Evolutionary conservation across 768 basidiomycete species (phyloP).

Genomic region (Pulveroboletus ravenelii): DNA sequence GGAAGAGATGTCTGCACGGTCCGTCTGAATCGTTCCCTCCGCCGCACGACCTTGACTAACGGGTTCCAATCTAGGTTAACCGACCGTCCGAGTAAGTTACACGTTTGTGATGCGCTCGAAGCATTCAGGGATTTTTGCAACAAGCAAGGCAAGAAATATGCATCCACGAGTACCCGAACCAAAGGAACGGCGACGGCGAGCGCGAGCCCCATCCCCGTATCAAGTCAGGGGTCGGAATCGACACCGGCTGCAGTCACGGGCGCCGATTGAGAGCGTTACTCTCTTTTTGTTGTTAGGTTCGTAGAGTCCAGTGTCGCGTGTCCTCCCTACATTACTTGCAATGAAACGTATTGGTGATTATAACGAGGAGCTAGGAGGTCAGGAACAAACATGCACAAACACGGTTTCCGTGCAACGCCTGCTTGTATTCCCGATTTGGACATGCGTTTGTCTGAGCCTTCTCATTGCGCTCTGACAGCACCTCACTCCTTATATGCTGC

Average conservation of each 20-base stretch:
- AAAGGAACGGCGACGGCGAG: neutral
- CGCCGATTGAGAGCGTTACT: slow-evolving; percentile 24
- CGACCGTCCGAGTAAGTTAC: slow-evolving; percentile 50
- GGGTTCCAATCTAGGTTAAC: slow-evolving; percentile 35
- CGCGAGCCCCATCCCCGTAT: neutral
- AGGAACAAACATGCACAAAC: slow-evolving; percentile 7
- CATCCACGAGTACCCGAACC: slow-evolving; percentile 1
- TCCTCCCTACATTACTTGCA: too few relatives aligned
- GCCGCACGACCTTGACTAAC: neutral
- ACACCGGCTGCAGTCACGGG: slow-evolving; percentile 23
- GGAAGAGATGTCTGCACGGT: slow-evolving; percentile 54
- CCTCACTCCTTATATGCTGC: slow-evolving; percentile 15
- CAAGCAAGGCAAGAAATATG: slow-evolving; percentile 40
- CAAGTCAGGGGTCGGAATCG: slow-evolving; percentile 11
- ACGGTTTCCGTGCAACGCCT: slow-evolving; percentile 4
- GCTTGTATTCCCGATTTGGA: slow-evolving; percentile 31
- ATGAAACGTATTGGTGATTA: too few relatives aligned
- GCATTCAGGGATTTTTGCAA: slow-evolving; percentile 46
- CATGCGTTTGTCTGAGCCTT: slow-evolving; percentile 17
- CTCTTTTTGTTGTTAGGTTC: neutral
- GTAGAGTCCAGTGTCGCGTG: too few relatives aligned
- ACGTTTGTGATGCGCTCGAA: slow-evolving; percentile 50
- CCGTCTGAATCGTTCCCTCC: slow-evolving; percentile 4
- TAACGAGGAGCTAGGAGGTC: too few relatives aligned
- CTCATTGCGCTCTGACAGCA: neutral